These are phyloP conservation scores for Gardenia jasminoides DNA, from an alignment of 257 asterid genomes.

Conservation along the genomic window DNA sequence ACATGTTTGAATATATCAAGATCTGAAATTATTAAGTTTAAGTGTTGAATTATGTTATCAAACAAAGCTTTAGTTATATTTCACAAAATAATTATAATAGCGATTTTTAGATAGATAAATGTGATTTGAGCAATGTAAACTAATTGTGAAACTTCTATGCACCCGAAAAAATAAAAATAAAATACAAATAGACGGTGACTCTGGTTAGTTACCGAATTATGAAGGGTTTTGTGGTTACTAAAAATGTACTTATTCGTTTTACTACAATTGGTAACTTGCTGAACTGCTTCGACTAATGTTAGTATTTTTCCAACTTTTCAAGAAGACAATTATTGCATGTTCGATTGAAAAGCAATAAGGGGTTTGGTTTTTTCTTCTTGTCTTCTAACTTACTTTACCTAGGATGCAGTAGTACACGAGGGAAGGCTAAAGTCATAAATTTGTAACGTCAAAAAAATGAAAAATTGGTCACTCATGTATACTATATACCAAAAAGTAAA, in stretches of 20 bases:
- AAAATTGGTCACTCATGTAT: background rate
- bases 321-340: background rate
- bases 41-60: too few species aligned
- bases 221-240: too few species aligned
- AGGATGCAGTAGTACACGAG: slow-evolving; percentile 9
- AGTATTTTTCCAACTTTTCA: background rate
- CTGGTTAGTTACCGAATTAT: too few species aligned
- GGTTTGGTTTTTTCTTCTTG: slow-evolving; percentile 7
- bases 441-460: background rate
- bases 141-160: too few species aligned
- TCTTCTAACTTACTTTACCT: background rate
- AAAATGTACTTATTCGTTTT: background rate
- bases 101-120: too few species aligned
- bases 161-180: too few species aligned
- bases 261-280: background rate
- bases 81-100: too few species aligned
- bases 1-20: too few species aligned
- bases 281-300: background rate
- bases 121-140: too few species aligned
- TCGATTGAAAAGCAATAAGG: background rate
- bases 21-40: too few species aligned
- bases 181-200: too few species aligned
- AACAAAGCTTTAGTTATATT: too few species aligned
- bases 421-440: background rate
- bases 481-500: background rate